These are phyloP conservation scores for Eucommia ulmoides DNA, from an alignment of 257 asterid species.

Conservation along the genomic window DNA sequence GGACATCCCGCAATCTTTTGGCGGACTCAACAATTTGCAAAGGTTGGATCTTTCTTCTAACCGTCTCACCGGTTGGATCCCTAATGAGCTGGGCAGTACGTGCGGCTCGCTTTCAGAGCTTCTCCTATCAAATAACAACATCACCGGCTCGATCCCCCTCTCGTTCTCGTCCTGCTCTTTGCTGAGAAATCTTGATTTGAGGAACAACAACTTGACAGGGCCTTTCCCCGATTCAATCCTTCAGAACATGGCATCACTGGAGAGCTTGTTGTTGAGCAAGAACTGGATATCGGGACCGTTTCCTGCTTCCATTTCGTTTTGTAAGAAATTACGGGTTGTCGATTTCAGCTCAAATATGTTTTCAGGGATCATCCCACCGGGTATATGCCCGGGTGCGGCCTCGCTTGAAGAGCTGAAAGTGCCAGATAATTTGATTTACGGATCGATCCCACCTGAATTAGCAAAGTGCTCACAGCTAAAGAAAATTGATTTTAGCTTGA, in stretches of 20 bases:
- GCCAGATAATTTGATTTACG: constrained; percentile 58
- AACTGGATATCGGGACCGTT: constrained; percentile 52
- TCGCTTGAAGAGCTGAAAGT: constrained; percentile 75
- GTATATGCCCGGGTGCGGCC: constrained; percentile 53
- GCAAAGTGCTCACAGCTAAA: constrained; percentile 55
- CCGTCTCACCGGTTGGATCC: constrained; percentile 79
- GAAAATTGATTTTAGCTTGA: constrained; percentile 77
- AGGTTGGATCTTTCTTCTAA: constrained; percentile 72
- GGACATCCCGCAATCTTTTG: constrained; percentile 48
- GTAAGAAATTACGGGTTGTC: constrained; percentile 46
- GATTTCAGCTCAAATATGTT: constrained; percentile 76
- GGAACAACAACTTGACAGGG: constrained; percentile 66
- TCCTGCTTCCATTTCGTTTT: constrained; percentile 66
- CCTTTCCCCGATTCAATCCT: constrained; percentile 65
- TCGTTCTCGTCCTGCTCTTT: constrained; percentile 54
- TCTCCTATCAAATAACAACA: constrained; percentile 57
- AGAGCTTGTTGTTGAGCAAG: no score
- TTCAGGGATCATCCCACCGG: constrained; percentile 57
- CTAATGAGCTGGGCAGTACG: constrained; percentile 45
- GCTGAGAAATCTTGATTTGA: constrained; percentile 55
- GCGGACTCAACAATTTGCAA: constrained; percentile 44
- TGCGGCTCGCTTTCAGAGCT: constrained; percentile 65
- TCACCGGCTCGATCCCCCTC: constrained; percentile 65
- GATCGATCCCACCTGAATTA: constrained; percentile 56
- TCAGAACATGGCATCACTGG: constrained; percentile 41